Evolutionary conservation across 805 yeast species (phyloP).

Genomic region (Naumovozyma dairenensis): DNA sequence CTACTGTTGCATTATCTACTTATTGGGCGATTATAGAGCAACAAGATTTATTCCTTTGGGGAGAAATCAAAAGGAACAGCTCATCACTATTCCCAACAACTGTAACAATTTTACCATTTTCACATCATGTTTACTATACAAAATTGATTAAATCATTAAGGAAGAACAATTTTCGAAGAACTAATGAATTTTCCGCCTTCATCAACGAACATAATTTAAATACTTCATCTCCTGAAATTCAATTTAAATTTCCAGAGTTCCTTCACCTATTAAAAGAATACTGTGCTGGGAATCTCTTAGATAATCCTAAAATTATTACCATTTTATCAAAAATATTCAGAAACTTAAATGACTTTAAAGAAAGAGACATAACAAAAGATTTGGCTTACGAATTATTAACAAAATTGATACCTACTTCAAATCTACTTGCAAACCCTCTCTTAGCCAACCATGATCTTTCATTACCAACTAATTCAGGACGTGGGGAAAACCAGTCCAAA

Average conservation of each 20-base stretch:
- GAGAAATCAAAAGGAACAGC: constrained; percentile 24
- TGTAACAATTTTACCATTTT: constrained; percentile 37
- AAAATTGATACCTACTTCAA: not conserved
- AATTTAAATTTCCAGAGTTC: constrained; percentile 27
- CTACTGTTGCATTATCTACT: constrained; percentile 34
- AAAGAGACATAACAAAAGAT: constrained; percentile 41
- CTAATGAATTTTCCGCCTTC: constrained; percentile 20
- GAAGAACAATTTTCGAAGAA: constrained; percentile 11
- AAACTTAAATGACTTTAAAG: constrained; percentile 14
- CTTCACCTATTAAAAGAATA: constrained; percentile 43
- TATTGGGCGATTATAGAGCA: constrained; percentile 42
- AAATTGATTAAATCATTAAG: constrained; percentile 25
- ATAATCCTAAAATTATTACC: constrained; percentile 40
- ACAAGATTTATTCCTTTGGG: constrained; percentile 37
- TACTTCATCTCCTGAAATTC: not conserved
- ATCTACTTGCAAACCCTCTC: not conserved
- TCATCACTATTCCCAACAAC: constrained; percentile 33
- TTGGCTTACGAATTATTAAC: constrained; percentile 42
- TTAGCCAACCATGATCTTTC: constrained; percentile 26
- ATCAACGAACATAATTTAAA: constrained; percentile 10
- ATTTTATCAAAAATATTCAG: constrained; percentile 35
- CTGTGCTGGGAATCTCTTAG: constrained; percentile 41
- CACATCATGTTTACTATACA: constrained; percentile 29
- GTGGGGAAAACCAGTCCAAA: constrained; percentile 36
- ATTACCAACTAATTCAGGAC: constrained; percentile 36